Conservation (phyloP, 139 green algal species). For the Chlorella sp. region DNA sequence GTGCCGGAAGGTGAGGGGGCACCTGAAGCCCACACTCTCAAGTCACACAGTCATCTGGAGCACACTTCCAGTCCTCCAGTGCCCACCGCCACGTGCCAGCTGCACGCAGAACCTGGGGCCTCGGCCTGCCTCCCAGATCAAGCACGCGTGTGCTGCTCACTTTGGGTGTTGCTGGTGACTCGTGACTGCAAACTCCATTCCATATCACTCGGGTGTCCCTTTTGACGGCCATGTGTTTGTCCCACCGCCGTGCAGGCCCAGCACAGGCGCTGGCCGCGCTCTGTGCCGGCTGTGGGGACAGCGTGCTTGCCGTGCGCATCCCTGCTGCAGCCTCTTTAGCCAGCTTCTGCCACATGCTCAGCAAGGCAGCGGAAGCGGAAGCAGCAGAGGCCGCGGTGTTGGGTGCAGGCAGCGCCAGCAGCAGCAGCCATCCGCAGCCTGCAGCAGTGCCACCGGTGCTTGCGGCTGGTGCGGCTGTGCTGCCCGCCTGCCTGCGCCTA, state of each 20-base stretch:
- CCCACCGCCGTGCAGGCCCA: neutral
- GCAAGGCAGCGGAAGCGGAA: neutral
- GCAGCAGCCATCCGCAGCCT: conserved; percentile 32
- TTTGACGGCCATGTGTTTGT: neutral
- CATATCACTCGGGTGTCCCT: neutral
- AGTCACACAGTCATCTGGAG: neutral
- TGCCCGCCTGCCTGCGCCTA: conserved; percentile 35
- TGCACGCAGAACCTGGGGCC: too few relatives aligned
- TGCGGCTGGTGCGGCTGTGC: conserved; percentile 46
- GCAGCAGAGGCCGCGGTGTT: neutral
- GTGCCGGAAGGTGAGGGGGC: neutral
- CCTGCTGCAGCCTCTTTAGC: conserved; percentile 22
- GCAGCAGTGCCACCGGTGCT: conserved; percentile 49
- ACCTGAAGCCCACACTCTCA: neutral
- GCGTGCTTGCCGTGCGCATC: conserved; percentile 17
- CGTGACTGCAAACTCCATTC: neutral
- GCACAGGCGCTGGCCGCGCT: neutral
- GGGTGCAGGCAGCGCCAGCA: neutral
- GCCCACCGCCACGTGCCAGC: too few relatives aligned
- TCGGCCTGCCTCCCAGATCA: too few relatives aligned
- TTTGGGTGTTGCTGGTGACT: neutral
- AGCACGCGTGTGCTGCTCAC: neutral
- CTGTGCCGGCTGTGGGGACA: conserved; percentile 1
- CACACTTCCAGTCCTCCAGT: neutral
- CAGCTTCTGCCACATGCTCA: conserved; percentile 12